Conservation (phyloP, 2,329 filamentous ascomycete genomes). For the Fusarium robinianum region DNA sequence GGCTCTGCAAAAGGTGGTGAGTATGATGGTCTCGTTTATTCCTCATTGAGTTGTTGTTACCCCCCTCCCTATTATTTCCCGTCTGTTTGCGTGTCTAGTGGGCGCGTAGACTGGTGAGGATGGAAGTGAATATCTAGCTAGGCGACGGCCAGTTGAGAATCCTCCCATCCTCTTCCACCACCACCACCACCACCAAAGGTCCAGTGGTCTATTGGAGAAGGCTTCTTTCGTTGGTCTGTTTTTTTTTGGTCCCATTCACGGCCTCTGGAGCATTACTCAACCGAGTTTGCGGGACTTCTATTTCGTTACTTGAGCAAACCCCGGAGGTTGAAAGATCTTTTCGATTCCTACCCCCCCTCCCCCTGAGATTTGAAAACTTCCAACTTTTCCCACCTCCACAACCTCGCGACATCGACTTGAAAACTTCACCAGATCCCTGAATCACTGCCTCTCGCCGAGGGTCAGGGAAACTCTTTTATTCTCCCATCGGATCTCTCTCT, state of each 20-base stretch:
- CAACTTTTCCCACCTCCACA: conserved; percentile 1
- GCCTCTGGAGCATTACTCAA: too few relatives aligned
- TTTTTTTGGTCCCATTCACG: too few relatives aligned
- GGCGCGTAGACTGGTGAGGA: too few relatives aligned
- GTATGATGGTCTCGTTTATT: conserved; percentile 24
- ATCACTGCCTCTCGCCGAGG: conserved; percentile 9
- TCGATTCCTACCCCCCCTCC: conserved; percentile 1
- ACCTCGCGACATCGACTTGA: background rate
- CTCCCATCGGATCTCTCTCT: too few relatives aligned
- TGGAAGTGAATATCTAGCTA: too few relatives aligned
- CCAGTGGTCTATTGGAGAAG: too few relatives aligned
- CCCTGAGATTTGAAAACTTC: background rate
- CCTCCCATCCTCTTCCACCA: too few relatives aligned
- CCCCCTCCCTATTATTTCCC: background rate
- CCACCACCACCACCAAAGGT: too few relatives aligned
- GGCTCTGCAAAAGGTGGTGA: conserved; percentile 48
- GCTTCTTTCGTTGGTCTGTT: too few relatives aligned
- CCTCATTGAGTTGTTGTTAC: background rate
- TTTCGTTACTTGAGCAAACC: too few relatives aligned
- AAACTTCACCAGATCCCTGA: conserved; percentile 10
- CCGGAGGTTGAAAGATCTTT: background rate
- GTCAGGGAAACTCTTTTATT: background rate
- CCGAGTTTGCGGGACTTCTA: too few relatives aligned
- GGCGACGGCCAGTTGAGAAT: too few relatives aligned
- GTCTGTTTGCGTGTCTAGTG: conserved; percentile 3